Evolutionary conservation across 2,329 filamentous ascomycete species (phyloP), one percentile per base, ranked within the genome.

Genomic region (Colletotrichum echinochloae): DNA sequence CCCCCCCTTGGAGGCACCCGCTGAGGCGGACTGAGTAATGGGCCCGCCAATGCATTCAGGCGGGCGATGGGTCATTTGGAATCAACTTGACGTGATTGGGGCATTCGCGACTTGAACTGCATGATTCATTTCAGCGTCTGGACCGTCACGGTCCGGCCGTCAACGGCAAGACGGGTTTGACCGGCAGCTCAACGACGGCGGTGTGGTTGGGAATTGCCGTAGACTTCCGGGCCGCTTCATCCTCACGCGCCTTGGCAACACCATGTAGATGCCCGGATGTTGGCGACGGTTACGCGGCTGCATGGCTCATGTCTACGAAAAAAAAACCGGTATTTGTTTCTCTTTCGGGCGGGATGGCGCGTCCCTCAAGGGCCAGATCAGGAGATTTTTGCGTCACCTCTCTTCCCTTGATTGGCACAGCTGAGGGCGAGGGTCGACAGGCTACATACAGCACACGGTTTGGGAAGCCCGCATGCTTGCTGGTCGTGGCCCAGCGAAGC

Each of bases 331-430:
- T 26, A 55, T 48, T 26, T 46, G 54, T 8, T 23, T 48, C 30
- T 41, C 46, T 65, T 55, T 41, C 30, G 52, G 61, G 26, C 16
- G 48, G 23, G 4, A 16, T 48, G 39, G 39, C 8, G 20, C 37
- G 48, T 57, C 30, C 9, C 14, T 51, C 44, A 55, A 62, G 26
- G 26, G n/a, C 52, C 39, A 23, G 18, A 59, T 71, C 64, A 68
- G 57, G 52, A 71, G 68, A 63, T 59, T 60, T 16, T 39, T 68
- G 59, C 68, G 64, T 71, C 68, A 71, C n/a, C 37, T 5, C n/a
- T 46, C 23, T 26, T 51, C 57, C 44, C 64, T 57, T 71, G 57
- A 68, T 68, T 63, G 68, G 65, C 33, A 52, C 35, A 59, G 39
- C 11, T 16, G 11, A 30, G 28, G 18, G 33, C 12, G 35, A 44